These are phyloP conservation scores for Dorcoceras hygrometricum DNA, from an alignment of 257 asterid genomes.

Conservation along the genomic window DNA sequence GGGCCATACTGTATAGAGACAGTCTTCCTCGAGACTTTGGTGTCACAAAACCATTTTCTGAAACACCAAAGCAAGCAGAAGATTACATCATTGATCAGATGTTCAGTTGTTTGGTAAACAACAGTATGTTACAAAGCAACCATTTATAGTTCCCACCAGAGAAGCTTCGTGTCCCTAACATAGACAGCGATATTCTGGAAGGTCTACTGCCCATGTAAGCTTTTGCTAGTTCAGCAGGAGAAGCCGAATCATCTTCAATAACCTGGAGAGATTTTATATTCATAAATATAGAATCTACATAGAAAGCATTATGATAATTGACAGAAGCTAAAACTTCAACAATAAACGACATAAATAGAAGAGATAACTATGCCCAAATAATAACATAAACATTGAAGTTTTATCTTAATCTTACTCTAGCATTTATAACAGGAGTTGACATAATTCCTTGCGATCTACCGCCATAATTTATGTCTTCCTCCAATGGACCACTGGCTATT, in stretches of 20 bases:
- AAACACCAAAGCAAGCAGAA: constrained; percentile 36
- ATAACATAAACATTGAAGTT: background rate
- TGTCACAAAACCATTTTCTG: constrained; percentile 58
- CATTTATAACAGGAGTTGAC: constrained; percentile 35
- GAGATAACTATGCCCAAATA: background rate
- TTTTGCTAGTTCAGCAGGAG: constrained; percentile 93
- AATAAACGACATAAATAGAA: too few species aligned
- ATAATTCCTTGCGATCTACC: constrained; percentile 35
- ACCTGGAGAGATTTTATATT: constrained; percentile 44
- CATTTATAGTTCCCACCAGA: constrained; percentile 38
- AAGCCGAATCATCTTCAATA: constrained; percentile 54
- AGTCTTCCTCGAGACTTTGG: constrained; percentile 80
- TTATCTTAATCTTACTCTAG: constrained; percentile 40
- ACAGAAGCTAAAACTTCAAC: background rate
- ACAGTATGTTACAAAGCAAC: constrained; percentile 32
- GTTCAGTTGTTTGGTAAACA: constrained; percentile 43
- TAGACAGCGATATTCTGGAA: constrained; percentile 63
- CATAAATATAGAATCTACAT: constrained; percentile 11
- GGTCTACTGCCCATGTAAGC: constrained; percentile 90
- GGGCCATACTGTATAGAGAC: constrained; percentile 86
- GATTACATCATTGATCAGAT: constrained; percentile 32
- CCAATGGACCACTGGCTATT: constrained; percentile 30
- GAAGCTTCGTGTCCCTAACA: constrained; percentile 47
- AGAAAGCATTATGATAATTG: constrained; percentile 6
- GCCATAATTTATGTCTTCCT: constrained; percentile 33